These are phyloP conservation scores for Fraxinus angustifolia DNA, from an alignment of 305 asterid species.

Conservation along the genomic window DNA sequence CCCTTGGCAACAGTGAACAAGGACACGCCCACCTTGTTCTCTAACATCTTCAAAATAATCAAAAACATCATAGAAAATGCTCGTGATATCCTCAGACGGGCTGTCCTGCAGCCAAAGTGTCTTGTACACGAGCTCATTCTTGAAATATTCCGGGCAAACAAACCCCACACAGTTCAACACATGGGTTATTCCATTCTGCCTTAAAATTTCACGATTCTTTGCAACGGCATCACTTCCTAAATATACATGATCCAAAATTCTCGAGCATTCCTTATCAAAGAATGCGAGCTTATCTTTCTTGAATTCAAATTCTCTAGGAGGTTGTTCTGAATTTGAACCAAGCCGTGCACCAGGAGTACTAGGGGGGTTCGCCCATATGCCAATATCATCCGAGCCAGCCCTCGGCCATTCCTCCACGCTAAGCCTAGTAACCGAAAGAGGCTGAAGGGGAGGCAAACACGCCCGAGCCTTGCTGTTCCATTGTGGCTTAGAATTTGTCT, in stretches of 20 bases:
- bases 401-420: slow-evolving; percentile 78
- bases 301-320: neutral
- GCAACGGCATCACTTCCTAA: slow-evolving; percentile 84
- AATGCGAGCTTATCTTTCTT: slow-evolving; percentile 46
- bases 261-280: slow-evolving; percentile 85
- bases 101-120: slow-evolving; percentile 57
- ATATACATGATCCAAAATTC: slow-evolving; percentile 65
- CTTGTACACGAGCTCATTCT: slow-evolving; percentile 41
- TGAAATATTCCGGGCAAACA: slow-evolving; percentile 77
- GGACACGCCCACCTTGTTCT: slow-evolving; percentile 42
- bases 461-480: slow-evolving; percentile 91
- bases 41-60: slow-evolving; percentile 56
- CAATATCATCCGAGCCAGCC: slow-evolving; percentile 91
- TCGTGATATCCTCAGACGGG: slow-evolving; percentile 55
- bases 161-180: slow-evolving; percentile 91
- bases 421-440: slow-evolving; percentile 64
- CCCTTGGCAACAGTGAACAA: slow-evolving; percentile 85
- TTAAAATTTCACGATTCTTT: slow-evolving; percentile 66
- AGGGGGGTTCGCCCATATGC: slow-evolving; percentile 74
- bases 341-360: slow-evolving; percentile 62
- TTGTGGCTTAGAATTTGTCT: slow-evolving; percentile 55
- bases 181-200: slow-evolving; percentile 68
- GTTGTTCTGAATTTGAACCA: slow-evolving; percentile 33
- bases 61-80: slow-evolving; percentile 55
- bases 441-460: slow-evolving; percentile 94